Evolutionary conservation across 163 green algal species (phyloP).

Genomic region (Chlamydomonas reinhardtii): DNA sequence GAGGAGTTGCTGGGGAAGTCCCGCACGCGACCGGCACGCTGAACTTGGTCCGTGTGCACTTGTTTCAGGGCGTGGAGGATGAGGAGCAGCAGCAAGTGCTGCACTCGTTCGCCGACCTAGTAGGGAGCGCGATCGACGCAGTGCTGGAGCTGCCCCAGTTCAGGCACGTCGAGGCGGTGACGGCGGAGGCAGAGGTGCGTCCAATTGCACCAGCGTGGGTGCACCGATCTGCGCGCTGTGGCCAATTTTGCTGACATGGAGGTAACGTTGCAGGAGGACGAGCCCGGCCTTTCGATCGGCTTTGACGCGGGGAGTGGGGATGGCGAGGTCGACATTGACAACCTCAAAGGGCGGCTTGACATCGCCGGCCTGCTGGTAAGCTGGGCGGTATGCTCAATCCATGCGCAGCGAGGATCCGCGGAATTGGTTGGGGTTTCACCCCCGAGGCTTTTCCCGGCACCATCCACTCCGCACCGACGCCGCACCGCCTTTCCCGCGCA

Average conservation of each 20-base stretch:
- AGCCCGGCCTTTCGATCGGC: slow-evolving; percentile 18
- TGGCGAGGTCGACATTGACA: slow-evolving; percentile 23
- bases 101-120: slow-evolving; percentile 33
- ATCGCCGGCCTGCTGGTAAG: slow-evolving; percentile 47
- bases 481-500: no score
- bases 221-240: no score
- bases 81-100: slow-evolving; percentile 34
- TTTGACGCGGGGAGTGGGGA: slow-evolving; percentile 11
- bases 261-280: background rate
- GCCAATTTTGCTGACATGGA: no score
- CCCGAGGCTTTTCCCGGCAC: background rate
- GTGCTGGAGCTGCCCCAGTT: slow-evolving; percentile 38
- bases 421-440: no score
- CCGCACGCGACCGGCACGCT: no score
- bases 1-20: background rate
- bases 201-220: background rate
- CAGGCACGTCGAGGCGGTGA: slow-evolving; percentile 27
- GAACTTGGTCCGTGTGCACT: no score
- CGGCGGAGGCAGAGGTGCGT: slow-evolving; percentile 40
- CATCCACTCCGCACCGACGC: background rate
- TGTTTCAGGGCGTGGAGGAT: slow-evolving; percentile 31
- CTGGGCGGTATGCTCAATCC: no score
- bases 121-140: slow-evolving; percentile 17
- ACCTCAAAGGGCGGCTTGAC: slow-evolving; percentile 22
- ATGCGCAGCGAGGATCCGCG: no score